Conservation (phyloP, 2,329 filamentous ascomycete species). For the Trichoderma koningii region DNA sequence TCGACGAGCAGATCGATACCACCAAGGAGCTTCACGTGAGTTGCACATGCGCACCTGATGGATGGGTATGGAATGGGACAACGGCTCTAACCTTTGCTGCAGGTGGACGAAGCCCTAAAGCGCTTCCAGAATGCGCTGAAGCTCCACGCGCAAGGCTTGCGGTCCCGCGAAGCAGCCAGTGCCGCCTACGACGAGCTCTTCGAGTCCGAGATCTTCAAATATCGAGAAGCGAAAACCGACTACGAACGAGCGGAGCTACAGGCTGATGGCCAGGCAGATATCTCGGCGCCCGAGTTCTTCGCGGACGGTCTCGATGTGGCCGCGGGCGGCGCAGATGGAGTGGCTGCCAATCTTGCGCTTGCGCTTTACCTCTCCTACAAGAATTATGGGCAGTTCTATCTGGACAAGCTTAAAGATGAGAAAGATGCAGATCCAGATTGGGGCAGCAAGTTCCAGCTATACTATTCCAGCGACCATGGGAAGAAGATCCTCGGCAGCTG, state of each 20-base stretch:
- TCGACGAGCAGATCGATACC: slow-evolving; percentile 90
- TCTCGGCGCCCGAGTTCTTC: slow-evolving; percentile 49
- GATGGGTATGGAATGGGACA: not conserved
- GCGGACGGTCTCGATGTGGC: slow-evolving; percentile 56
- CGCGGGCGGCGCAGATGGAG: slow-evolving; percentile 68
- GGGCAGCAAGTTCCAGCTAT: slow-evolving; percentile 35
- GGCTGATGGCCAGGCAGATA: slow-evolving; percentile 50
- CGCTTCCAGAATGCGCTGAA: slow-evolving; percentile 90
- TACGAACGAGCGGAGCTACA: slow-evolving; percentile 70
- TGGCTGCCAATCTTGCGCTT: slow-evolving; percentile 80
- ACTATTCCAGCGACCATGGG: slow-evolving; percentile 40
- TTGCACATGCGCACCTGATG: not conserved
- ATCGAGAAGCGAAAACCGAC: slow-evolving; percentile 82
- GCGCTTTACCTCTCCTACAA: slow-evolving; percentile 93
- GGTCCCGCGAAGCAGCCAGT: slow-evolving; percentile 72
- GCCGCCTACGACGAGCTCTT: slow-evolving; percentile 85
- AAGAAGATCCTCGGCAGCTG: slow-evolving; percentile 58
- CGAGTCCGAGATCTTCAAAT: slow-evolving; percentile 89
- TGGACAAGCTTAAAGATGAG: slow-evolving; percentile 60
- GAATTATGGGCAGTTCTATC: slow-evolving; percentile 86
- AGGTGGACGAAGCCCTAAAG: slow-evolving; percentile 94
- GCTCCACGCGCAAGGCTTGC: slow-evolving; percentile 82
- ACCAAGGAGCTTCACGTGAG: slow-evolving; percentile 84
- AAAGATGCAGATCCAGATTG: slow-evolving; percentile 55
- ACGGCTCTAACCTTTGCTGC: not conserved